phyloP scores from a whole-genome alignment of 352 stramenopile genomes.

The Peronospora belbahrii region DNA sequence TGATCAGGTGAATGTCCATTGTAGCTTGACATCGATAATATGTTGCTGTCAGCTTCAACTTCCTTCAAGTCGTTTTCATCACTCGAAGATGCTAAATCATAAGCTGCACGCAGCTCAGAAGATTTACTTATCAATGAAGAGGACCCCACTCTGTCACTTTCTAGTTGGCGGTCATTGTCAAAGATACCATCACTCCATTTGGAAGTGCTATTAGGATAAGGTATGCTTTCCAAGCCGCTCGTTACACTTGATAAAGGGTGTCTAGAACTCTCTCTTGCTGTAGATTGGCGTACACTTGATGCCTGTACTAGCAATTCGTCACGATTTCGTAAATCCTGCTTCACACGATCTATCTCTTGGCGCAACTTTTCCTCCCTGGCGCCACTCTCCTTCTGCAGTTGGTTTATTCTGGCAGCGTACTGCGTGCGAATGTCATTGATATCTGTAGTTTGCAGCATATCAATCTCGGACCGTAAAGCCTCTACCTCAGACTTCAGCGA shows the following conservation, averaged over 20 bases:
- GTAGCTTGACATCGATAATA: conserved; percentile 1
- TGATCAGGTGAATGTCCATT: background rate
- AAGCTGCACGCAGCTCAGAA: conserved; percentile 28
- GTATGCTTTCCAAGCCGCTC: conserved; percentile 15
- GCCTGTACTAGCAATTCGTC: conserved; percentile 12
- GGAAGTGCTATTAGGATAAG: conserved; percentile 13
- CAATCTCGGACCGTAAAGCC: conserved; percentile 51
- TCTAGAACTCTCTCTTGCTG: background rate
- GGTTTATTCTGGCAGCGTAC: conserved; percentile 40
- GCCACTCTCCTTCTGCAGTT: conserved; percentile 44
- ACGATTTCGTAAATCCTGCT: conserved; percentile 36
- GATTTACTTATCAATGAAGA: conserved; percentile 57
- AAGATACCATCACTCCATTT: conserved; percentile 23
- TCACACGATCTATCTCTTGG: conserved; percentile 48
- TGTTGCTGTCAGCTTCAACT: conserved; percentile 5
- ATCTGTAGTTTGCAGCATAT: conserved; percentile 56
- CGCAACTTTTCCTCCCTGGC: conserved; percentile 34
- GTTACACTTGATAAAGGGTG: conserved; percentile 4
- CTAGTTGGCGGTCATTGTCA: conserved; percentile 23
- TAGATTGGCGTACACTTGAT: conserved; percentile 15
- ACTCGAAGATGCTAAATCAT: conserved; percentile 12
- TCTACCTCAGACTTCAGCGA: conserved; percentile 44
- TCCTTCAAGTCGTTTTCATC: conserved; percentile 11
- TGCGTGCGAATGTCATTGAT: conserved; percentile 37
- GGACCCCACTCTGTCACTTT: conserved; percentile 27